A percentile compares a stretch with the other conserved stretches of the same genome.
Evolutionary conservation across 2,329 filamentous ascomycete species (phyloP).

Genomic region (Pestalotiopsis sp.): DNA sequence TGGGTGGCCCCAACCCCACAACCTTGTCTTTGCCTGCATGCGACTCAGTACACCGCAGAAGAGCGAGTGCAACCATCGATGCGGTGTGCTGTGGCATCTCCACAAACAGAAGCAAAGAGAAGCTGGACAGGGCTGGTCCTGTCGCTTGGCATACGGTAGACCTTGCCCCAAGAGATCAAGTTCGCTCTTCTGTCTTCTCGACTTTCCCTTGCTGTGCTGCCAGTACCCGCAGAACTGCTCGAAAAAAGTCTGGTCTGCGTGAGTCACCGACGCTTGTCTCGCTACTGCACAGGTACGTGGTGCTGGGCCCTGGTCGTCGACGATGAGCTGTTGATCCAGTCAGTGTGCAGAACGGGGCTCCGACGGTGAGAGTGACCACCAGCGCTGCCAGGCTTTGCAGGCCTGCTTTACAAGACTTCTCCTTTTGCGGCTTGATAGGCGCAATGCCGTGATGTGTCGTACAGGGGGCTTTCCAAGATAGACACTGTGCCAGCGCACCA

Average conservation of each 20-base stretch:
- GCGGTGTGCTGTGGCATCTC: not conserved
- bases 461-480: not conserved
- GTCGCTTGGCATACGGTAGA: not conserved
- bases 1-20: not conserved
- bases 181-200: not conserved
- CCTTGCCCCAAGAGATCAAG: constrained; percentile 14
- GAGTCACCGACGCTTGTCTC: constrained; percentile 28
- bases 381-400: not conserved
- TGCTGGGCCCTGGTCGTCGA: constrained; percentile 13
- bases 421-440: constrained; percentile 22
- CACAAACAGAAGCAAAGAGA: not conserved
- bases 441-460: constrained; percentile 8
- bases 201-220: constrained; percentile 22
- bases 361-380: constrained; percentile 11
- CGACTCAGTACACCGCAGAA: not conserved
- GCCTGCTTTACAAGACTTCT: constrained; percentile 13
- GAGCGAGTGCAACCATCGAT: not conserved
- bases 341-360: constrained; percentile 20
- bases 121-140: not conserved
- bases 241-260: constrained; percentile 21
- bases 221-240: constrained; percentile 20
- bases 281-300: constrained; percentile 11
- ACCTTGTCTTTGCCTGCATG: not conserved
- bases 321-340: constrained; percentile 17
- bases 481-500: constrained; percentile 5